A percentile compares a stretch with the other conserved stretches of the same genome.
Evolutionary conservation across 2,329 filamentous ascomycete genomes (phyloP).

Genomic region (Chalara sp.): DNA sequence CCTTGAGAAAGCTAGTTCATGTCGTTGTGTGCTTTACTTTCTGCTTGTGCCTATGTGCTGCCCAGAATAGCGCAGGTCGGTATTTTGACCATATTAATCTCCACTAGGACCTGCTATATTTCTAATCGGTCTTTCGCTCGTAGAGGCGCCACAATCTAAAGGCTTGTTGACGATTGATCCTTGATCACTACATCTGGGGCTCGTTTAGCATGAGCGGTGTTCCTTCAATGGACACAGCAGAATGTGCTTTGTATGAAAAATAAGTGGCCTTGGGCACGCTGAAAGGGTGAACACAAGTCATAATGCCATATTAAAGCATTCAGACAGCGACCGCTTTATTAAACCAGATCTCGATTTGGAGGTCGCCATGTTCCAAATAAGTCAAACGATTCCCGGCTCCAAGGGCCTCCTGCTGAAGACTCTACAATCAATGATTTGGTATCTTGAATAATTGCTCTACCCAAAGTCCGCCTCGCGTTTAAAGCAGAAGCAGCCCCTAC

Average conservation of each 20-base stretch:
- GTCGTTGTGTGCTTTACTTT: too few species aligned
- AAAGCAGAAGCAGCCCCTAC: not conserved
- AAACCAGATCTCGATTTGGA: constrained; percentile 2
- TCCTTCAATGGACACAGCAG: too few species aligned
- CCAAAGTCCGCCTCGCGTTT: not conserved
- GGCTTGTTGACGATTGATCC: too few species aligned
- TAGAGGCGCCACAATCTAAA: too few species aligned
- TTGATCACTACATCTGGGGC: too few species aligned
- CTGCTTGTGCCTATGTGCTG: too few species aligned
- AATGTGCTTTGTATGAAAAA: not conserved
- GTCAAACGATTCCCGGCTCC: constrained; percentile 30
- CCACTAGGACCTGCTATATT: too few species aligned
- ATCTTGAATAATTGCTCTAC: not conserved
- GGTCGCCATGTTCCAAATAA: constrained; percentile 25
- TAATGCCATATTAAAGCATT: not conserved
- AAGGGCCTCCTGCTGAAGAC: constrained; percentile 18
- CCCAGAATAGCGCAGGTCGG: too few species aligned
- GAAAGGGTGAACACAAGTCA: not conserved
- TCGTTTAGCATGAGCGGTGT: too few species aligned
- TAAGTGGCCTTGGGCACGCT: not conserved
- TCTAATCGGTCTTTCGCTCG: too few species aligned
- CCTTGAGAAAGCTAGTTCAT: too few species aligned
- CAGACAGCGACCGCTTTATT: not conserved
- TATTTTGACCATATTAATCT: too few species aligned
- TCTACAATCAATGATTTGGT: not conserved